Conservation (phyloP, 768 basidiomycete genomes). For the Leccinum obscurum region DNA sequence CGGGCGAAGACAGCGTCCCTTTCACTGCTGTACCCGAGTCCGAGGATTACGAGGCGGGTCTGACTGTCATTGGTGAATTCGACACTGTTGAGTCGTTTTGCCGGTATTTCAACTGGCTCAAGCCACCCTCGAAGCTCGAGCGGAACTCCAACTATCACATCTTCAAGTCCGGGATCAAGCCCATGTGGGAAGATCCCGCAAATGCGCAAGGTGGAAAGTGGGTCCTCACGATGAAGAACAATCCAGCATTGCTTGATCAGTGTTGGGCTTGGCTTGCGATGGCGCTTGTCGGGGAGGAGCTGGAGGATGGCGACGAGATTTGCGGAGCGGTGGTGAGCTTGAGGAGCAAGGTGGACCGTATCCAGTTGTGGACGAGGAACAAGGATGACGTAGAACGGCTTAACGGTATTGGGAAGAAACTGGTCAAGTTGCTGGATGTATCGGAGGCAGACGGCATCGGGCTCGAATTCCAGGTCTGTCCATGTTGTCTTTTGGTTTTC, state of each 20-base stretch:
- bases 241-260: constrained; percentile 73
- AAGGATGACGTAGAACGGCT: constrained; percentile 85
- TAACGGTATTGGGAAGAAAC: constrained; percentile 80
- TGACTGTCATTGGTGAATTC: constrained; percentile 87
- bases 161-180: constrained; percentile 92
- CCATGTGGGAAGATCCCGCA: constrained; percentile 96
- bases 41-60: constrained; percentile 78
- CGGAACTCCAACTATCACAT: constrained; percentile 93
- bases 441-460: constrained; percentile 84
- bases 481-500: constrained; percentile 32
- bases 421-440: constrained; percentile 81
- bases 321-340: constrained; percentile 87
- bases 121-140: constrained; percentile 85
- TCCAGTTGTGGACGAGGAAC: constrained; percentile 87
- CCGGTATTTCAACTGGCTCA: constrained; percentile 92
- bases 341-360: constrained; percentile 83
- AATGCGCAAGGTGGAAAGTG: constrained; percentile 94
- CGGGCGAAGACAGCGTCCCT: constrained; percentile 30
- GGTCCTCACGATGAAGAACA: constrained; percentile 92
- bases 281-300: constrained; percentile 75
- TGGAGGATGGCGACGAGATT: constrained; percentile 69
- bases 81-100: constrained; percentile 89
- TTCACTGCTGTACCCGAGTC: constrained; percentile 56
- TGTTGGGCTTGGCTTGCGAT: constrained; percentile 91
- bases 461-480: constrained; percentile 83